Evolutionary conservation across 306 rosid species (phyloP), one percentile per base, ranked within the genome.

Genomic region (Sicyos baderoa): DNA sequence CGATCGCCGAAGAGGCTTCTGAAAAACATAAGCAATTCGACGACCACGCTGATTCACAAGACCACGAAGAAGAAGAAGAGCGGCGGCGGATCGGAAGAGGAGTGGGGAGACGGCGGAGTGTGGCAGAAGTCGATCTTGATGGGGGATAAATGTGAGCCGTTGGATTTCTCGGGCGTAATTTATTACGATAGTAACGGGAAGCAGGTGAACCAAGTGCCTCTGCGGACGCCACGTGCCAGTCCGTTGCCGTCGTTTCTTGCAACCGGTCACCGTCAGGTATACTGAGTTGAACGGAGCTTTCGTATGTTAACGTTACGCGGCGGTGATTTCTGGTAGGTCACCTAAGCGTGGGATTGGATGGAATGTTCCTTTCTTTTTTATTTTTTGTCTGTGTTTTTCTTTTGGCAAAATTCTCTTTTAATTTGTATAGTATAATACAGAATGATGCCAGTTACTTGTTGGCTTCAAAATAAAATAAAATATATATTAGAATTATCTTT

Each of bases 91-190:
- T 54, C 8, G 25, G 74, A 55, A 47, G 73, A 58, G 7, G 75
- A 76, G 15, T 84, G 77, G 54, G 89, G 88, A 86, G 96, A 87
- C 81, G 98, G 95, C 0, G 98, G 98, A 57, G 91, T 93, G 7
- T 93, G 99, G 99, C 97, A 93, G 85, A 80, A 81, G 79, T 68
- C 91, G 80, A 93, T 88, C 54, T 23, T 88, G 76, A 90, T 90
- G 97, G 99, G 99, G 1, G 96, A 84, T 44, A 93, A 93, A 75
- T 90, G 97, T 4, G 84, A 85, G 70, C 99, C 96, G 76, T 77
- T 90, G 81, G 81, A 88, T 84, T 93, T 86, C 81, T 93, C 96
- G 1, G 99, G 97, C 27, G 91, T 52, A 0, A 93, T 93, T 75
- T 86, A 77, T 64, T 90, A 93, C 67, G 97, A 93, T 23, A 66